These are phyloP conservation scores for Pseudopithomyces chartarum DNA, from an alignment of 2,329 filamentous ascomycete species.

Conservation along the genomic window DNA sequence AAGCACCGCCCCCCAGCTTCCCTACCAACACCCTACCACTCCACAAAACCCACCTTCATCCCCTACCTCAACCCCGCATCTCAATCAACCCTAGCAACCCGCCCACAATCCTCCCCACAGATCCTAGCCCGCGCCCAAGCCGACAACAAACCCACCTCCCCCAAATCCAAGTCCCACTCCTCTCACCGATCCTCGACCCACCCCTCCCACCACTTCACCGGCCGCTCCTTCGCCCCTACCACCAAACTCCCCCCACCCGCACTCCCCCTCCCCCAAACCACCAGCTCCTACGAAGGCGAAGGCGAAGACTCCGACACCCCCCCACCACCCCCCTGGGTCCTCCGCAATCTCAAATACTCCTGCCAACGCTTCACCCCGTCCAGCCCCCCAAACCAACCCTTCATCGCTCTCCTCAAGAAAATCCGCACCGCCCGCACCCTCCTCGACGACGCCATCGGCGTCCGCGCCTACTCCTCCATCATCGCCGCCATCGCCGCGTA, in stretches of 20 bases:
- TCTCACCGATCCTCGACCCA: no score
- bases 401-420: conserved; percentile 74
- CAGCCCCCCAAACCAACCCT: conserved; percentile 72
- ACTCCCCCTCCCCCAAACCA: conserved; percentile 69
- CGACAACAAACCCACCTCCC: conserved; percentile 40
- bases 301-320: conserved; percentile 60
- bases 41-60: conserved; percentile 22
- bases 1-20: conserved; percentile 42
- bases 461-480: conserved; percentile 83
- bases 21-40: conserved; percentile 16
- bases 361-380: conserved; percentile 79
- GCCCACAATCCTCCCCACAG: conserved; percentile 23
- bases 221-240: conserved; percentile 33
- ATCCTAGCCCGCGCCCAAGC: conserved; percentile 62
- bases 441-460: conserved; percentile 75
- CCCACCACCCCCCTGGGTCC: conserved; percentile 71
- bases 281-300: conserved; percentile 81
- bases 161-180: conserved; percentile 10
- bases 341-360: conserved; percentile 69
- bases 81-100: conserved; percentile 24
- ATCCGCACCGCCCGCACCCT: conserved; percentile 75
- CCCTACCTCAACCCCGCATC: conserved; percentile 17
- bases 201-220: conserved; percentile 18
- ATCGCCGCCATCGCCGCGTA: conserved; percentile 87
- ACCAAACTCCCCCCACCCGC: conserved; percentile 24